Evolutionary conservation across 2,329 filamentous ascomycete genomes (phyloP), one percentile per base, ranked within the genome.

Genomic region (Alternaria hordeiaustralica): DNA sequence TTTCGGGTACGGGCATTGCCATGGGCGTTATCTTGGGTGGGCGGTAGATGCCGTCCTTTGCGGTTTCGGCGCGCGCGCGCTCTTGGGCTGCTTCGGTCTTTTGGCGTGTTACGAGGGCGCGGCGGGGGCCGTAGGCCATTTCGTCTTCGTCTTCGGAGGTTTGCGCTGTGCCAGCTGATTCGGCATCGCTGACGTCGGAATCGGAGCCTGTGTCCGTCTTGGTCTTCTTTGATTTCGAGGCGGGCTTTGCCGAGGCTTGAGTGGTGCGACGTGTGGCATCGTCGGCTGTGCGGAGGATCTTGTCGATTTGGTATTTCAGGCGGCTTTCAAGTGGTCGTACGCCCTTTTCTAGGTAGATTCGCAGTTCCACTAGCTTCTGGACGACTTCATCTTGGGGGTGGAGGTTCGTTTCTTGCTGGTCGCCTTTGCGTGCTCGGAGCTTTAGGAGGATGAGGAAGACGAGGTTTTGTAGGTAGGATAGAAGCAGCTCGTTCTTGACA

Each of bases 251-350:
- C 12, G 59, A 44, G 6, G 57, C 63, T 46, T 81, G 80, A 44
- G 63, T 74, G 55, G 65, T 75, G 51, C 73, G 72, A 23, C 77
- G 68, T 15, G 69, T 66, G 26, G 88, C 86, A 70, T 95, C 90
- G 65, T 97, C 92, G 36, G 94, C 94, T 0, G 93, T 92, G 67
- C 93, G 91, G 20, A 99, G 85, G 25, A 97, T 94, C 77, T 97
- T 96, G 80, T 98, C 95, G 74, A 99, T 93, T 78, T 97, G 94
- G 81, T 97, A 99, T 70, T 94, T 95, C 65, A 99, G 82, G 72
- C 94, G 92, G 70, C 91, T 91, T 81, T 99, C 96, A 15, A 98
- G 83, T 0, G 96, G 96, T 15, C 92, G 89, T 4, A 97, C 92
- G 69, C 96, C 96, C 77, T 94, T 94, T 75, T 99, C 96, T 2